Evolutionary conservation across 2,329 filamentous ascomycete species (phyloP).

Genomic region (Alternaria alternata): DNA sequence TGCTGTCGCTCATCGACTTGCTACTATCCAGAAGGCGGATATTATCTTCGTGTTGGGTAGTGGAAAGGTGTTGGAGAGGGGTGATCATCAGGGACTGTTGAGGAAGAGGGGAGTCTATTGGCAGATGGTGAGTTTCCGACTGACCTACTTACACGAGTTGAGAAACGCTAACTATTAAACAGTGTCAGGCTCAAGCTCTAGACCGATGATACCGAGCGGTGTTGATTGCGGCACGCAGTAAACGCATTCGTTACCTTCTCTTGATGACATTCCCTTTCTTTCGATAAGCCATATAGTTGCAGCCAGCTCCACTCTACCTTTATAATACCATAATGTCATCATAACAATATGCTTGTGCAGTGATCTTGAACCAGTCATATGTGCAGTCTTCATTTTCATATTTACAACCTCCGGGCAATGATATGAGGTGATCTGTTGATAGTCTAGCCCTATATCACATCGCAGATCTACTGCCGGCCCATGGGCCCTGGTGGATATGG

Average conservation of each 20-base stretch:
- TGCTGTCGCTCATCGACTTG: slow-evolving; percentile 49
- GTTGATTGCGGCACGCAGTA: background rate
- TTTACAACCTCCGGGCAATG: background rate
- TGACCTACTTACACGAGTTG: rapidly evolving
- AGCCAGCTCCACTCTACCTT: background rate
- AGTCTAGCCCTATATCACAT: background rate
- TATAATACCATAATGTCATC: background rate
- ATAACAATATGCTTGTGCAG: background rate
- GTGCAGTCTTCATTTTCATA: background rate
- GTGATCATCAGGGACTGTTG: slow-evolving; percentile 42
- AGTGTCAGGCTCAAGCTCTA: slow-evolving; percentile 52
- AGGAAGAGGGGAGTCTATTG: slow-evolving; percentile 45
- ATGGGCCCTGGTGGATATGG: slow-evolving; percentile 4
- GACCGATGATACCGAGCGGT: slow-evolving; percentile 31
- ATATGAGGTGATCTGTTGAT: background rate
- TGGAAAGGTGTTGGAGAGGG: slow-evolving; percentile 45
- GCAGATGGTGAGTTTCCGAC: slow-evolving; percentile 41
- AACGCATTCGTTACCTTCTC: background rate
- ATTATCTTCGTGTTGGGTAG: slow-evolving; percentile 49
- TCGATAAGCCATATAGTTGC: background rate
- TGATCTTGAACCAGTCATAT: background rate
- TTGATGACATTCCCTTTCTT: background rate
- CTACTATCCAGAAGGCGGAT: slow-evolving; percentile 51
- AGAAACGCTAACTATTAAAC: background rate
- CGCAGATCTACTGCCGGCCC: slow-evolving; percentile 1